Percentiles rank a stretch among this genome's conserved stretches.
Conservation (phyloP, 352 stramenopile genomes). For the Elongisporangium prolatum region DNA sequence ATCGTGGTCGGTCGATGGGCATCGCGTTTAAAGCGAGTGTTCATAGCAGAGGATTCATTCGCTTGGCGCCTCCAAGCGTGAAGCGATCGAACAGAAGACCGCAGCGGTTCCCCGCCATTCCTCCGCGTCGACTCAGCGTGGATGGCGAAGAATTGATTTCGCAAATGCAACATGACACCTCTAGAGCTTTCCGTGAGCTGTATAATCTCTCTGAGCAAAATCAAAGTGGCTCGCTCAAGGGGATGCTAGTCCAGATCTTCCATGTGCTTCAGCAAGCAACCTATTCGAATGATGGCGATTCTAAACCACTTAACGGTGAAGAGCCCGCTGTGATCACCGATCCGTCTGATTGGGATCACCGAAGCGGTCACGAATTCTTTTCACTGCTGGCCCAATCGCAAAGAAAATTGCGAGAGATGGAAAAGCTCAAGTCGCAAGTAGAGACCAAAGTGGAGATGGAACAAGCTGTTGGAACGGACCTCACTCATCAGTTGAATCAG, state of each 20-base stretch:
- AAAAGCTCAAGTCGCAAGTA: not conserved
- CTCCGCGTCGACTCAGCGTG: not conserved
- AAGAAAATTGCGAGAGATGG: conserved; percentile 13
- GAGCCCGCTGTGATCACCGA: not conserved
- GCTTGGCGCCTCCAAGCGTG: not conserved
- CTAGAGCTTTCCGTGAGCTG: not conserved
- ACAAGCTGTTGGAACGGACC: conserved; percentile 30
- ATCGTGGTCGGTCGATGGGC: not conserved
- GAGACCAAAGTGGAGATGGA: conserved; percentile 42
- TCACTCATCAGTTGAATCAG: conserved; percentile 20
- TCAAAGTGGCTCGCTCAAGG: not conserved
- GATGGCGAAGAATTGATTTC: not conserved
- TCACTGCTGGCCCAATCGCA: conserved; percentile 13
- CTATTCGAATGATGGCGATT: not conserved
- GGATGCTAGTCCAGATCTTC: not conserved
- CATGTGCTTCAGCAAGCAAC: not conserved
- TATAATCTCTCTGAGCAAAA: not conserved
- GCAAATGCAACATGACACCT: not conserved
- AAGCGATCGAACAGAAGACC: not conserved
- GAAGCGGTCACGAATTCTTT: conserved; percentile 11
- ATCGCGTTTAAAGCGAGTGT: not conserved
- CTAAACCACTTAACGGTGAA: not conserved
- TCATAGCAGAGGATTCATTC: not conserved
- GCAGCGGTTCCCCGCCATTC: not conserved
- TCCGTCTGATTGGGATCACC: not conserved